Evolutionary conservation across 345 rosid genomes (phyloP).

Genomic region (Aquilaria malaccensis): DNA sequence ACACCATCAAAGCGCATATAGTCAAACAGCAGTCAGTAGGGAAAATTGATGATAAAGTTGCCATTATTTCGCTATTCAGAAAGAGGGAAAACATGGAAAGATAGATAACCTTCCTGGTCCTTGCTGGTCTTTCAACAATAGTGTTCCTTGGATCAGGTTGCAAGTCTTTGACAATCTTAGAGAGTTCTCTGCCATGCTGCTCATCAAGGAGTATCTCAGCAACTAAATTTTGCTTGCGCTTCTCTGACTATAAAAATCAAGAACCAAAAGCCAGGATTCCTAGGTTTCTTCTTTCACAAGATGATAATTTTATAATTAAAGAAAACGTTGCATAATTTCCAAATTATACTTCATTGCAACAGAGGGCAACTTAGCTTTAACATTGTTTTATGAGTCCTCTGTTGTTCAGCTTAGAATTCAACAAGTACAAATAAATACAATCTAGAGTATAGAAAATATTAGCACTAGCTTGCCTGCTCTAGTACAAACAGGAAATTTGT

Average conservation of each 20-base stretch:
- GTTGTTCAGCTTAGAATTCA: too few species aligned
- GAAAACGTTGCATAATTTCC: neutral
- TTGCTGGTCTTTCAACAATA: slow-evolving; percentile 32
- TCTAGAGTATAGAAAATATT: too few species aligned
- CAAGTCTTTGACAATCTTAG: slow-evolving; percentile 52
- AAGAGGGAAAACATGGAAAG: too few species aligned
- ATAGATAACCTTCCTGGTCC: slow-evolving; percentile 44
- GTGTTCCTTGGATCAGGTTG: slow-evolving; percentile 40
- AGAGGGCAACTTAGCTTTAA: too few species aligned
- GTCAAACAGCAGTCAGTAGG: neutral
- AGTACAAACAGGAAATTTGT: too few species aligned
- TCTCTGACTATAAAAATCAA: slow-evolving; percentile 57
- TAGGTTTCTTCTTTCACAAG: neutral
- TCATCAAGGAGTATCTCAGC: slow-evolving; percentile 67
- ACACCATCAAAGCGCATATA: neutral
- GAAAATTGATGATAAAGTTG: neutral
- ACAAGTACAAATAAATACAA: too few species aligned
- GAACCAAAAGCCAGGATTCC: slow-evolving; percentile 11
- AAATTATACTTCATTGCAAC: too few species aligned
- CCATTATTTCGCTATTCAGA: too few species aligned
- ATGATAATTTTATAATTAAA: neutral
- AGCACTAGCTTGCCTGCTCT: too few species aligned
- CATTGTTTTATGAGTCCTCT: too few species aligned
- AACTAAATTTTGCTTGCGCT: slow-evolving; percentile 60
- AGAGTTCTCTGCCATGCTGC: slow-evolving; percentile 54